These are phyloP conservation scores for Arthrinium phaeospermum DNA, from an alignment of 2,329 filamentous ascomycete species.

Conservation along the genomic window DNA sequence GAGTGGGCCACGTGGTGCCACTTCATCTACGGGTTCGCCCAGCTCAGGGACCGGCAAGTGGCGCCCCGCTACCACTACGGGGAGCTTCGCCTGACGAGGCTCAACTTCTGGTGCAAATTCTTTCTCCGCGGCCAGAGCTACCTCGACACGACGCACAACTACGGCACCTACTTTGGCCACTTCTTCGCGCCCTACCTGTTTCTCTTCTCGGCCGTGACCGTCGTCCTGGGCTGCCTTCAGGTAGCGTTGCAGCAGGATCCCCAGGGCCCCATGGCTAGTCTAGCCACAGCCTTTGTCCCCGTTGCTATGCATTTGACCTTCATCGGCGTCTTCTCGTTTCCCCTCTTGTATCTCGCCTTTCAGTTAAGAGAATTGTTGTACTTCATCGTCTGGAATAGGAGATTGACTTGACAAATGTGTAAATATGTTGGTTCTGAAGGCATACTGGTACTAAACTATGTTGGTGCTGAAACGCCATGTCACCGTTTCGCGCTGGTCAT, in stretches of 20 bases:
- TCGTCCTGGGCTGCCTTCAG: not conserved
- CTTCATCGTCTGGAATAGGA: not conserved
- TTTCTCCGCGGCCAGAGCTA: too few species aligned
- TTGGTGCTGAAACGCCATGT: not conserved
- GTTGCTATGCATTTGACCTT: not conserved
- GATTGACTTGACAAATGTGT: not conserved
- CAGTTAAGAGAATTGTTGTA: not conserved
- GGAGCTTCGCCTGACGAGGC: conserved; percentile 44
- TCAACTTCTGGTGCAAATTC: conserved; percentile 39
- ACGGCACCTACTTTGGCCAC: too few species aligned
- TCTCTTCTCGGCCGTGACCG: too few species aligned
- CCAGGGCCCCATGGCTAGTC: not conserved
- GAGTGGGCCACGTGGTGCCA: conserved; percentile 43
- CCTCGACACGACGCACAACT: too few species aligned
- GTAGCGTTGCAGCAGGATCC: not conserved
- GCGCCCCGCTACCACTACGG: conserved; percentile 46
- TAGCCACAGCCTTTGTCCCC: not conserved
- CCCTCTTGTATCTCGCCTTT: not conserved
- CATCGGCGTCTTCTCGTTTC: not conserved
- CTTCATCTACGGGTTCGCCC: too few species aligned
- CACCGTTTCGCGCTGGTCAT: not conserved
- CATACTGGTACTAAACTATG: not conserved
- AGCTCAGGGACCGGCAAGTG: conserved; percentile 22
- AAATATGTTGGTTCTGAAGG: not conserved
- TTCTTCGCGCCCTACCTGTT: too few species aligned